Conservation (phyloP, 371 early-diverging fungal genomes). For the Actinomucor elegans region DNA sequence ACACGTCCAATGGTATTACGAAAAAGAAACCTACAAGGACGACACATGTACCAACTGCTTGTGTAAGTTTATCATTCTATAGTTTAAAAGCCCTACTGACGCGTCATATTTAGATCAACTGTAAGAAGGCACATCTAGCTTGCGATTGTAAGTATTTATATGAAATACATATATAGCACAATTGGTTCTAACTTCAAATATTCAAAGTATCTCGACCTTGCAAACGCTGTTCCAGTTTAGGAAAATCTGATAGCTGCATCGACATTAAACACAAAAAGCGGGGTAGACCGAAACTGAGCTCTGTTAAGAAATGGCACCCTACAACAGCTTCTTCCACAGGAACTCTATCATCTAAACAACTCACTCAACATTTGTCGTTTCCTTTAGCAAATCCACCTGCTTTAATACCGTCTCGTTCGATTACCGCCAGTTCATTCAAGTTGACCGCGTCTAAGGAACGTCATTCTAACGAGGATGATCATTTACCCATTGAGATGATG, state of each 20-base stretch:
- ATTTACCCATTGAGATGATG: conserved; percentile 8
- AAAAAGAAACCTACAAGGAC: conserved; percentile 11
- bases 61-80: conserved; percentile 7
- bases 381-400: not conserved
- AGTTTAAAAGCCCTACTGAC: not conserved
- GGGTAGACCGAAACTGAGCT: conserved; percentile 18
- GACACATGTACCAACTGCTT: conserved; percentile 32
- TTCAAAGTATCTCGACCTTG: conserved; percentile 20
- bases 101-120: conserved; percentile 13
- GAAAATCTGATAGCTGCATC: conserved; percentile 19
- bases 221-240: conserved; percentile 13
- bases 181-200: not conserved
- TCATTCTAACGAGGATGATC: not conserved
- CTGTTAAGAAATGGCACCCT: not conserved
- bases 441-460: conserved; percentile 7
- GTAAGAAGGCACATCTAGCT: conserved; percentile 27
- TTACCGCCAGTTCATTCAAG: conserved; percentile 12
- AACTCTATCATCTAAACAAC: not conserved
- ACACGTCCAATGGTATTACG: not conserved
- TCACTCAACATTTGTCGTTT: not conserved
- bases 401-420: not conserved
- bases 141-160: conserved; percentile 19
- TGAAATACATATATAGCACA: too few species aligned
- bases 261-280: conserved; percentile 24
- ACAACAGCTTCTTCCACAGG: not conserved